phyloP scores from a whole-genome alignment of 1,284 basidiomycete genomes.

The Cystobasidium pallidum region DNA sequence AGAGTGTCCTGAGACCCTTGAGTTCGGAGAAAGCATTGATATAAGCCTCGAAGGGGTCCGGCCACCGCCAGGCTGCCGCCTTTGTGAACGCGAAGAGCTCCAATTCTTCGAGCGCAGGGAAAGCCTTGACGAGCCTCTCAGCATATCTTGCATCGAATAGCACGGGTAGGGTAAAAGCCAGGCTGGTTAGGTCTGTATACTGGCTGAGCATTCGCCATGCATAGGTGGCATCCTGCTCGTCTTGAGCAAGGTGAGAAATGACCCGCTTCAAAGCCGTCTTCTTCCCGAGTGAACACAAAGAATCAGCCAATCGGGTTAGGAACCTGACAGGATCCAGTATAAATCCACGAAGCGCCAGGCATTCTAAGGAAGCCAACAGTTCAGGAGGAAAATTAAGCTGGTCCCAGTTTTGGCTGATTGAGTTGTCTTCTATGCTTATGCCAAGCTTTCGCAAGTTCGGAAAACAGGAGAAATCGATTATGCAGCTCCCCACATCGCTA shows the following conservation, averaged over 20 bases:
- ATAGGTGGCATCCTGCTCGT: constrained; percentile 27
- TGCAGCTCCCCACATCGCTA: constrained; percentile 7
- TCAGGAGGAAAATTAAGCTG: background rate
- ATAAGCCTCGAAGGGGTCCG: constrained; percentile 14
- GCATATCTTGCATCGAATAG: constrained; percentile 30
- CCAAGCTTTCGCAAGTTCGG: constrained; percentile 1
- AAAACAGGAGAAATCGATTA: constrained; percentile 3
- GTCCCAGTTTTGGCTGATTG: constrained; percentile 7
- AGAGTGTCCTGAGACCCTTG: background rate
- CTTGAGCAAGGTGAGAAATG: constrained; percentile 6
- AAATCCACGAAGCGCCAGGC: constrained; percentile 7
- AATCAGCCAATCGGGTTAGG: background rate
- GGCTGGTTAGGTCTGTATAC: background rate
- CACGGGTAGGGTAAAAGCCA: constrained; percentile 18
- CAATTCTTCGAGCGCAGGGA: constrained; percentile 5
- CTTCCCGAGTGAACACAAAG: background rate
- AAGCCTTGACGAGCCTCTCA: background rate
- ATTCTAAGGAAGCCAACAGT: background rate
- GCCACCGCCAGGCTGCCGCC: constrained; percentile 33
- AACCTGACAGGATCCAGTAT: constrained; percentile 1
- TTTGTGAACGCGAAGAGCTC: constrained; percentile 19
- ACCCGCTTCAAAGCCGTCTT: background rate
- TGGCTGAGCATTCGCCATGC: constrained; percentile 10
- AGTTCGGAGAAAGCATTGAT: background rate
- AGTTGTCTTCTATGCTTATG: constrained; percentile 20